Evolutionary conservation across 1,139 yeast species (phyloP), one percentile per base, ranked within the genome.

Genomic region (Candida glucosophila): DNA sequence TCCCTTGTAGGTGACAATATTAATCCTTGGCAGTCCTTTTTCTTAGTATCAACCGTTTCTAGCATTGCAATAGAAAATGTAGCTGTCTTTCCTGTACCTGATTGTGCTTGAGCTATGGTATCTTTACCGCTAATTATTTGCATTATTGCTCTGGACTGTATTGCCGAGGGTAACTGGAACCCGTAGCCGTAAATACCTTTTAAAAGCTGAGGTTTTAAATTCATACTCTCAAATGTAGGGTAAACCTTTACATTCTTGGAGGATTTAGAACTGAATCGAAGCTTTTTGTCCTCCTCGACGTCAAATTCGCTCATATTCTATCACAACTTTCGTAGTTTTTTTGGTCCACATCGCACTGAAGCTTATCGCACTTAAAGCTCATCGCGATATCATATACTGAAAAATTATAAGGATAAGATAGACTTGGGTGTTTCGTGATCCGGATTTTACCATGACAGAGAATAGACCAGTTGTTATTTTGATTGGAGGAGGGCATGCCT

Each of bases 31-130:
- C 77, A 67, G 28, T 79, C 86, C 40, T 72, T 67, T 29, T 72
- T 61, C 34, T 66, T 70, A 15, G 80, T 51, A 37, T 86, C 94
- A 12, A 85, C 64, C 12, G 69, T 85, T 49, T 88, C 86, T 29
- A 90, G 60, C 78, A 83, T 79, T 7, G 95, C 95, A 30, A 90
- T 85, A 10, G 95, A 71, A 50, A 90, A 90, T 0, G 98, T 90
- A 12, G 97, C 98, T 0, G 98, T 90, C 52, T 90, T 90, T 46
- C 98, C 98, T 1, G 98, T 90, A 35, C 98, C 98, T 4, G 95
- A 83, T 51, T 90, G 98, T 7, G 97, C 96, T 55, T 90, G 98
- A 13, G 97, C 97, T 33, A 90, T 83, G 3, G 90, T 82, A 50
- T 90, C 98, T 42, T 78, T 71, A 4, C 96, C 97, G 27, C 78